Evolutionary conservation across 2,329 filamentous ascomycete genomes (phyloP).

Genomic region (Xylariaceae sp.): DNA sequence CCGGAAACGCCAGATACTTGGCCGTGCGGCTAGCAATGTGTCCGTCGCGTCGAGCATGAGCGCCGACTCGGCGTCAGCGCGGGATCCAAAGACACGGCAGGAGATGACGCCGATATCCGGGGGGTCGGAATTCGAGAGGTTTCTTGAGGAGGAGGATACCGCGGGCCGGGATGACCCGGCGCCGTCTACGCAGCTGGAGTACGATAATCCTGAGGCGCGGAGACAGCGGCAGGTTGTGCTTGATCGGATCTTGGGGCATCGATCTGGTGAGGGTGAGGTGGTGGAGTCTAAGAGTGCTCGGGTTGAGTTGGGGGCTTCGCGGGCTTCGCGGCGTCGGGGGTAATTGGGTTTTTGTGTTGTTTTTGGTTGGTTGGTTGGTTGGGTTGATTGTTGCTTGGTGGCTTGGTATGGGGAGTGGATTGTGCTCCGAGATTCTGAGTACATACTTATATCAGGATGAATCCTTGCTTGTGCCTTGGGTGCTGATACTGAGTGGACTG

Average conservation of each 20-base stretch:
- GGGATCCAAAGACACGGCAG: conserved; percentile 9
- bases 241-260: conserved; percentile 23
- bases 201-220: conserved; percentile 48
- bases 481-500: no score
- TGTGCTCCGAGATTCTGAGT: no score
- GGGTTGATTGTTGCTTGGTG: no score
- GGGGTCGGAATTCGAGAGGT: conserved; percentile 14
- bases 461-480: no score
- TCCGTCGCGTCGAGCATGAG: conserved; percentile 49
- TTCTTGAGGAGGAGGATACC: conserved; percentile 16
- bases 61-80: conserved; percentile 37
- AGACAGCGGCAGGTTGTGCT: conserved; percentile 30
- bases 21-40: conserved; percentile 55
- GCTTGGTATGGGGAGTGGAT: no score
- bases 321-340: conserved; percentile 21
- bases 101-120: conserved; percentile 9
- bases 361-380: no score
- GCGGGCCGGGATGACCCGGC: conserved; percentile 29
- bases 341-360: no score
- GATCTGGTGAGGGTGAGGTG: not conserved
- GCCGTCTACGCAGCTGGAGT: conserved; percentile 51
- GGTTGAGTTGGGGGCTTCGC: conserved; percentile 6
- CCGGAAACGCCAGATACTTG: conserved; percentile 49
- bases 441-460: no score
- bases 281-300: conserved; percentile 10